Percentiles rank a stretch among this genome's conserved stretches.
These are phyloP conservation scores for Marasmius sp. DNA, from an alignment of 1,284 basidiomycete genomes.

Conservation along the genomic window DNA sequence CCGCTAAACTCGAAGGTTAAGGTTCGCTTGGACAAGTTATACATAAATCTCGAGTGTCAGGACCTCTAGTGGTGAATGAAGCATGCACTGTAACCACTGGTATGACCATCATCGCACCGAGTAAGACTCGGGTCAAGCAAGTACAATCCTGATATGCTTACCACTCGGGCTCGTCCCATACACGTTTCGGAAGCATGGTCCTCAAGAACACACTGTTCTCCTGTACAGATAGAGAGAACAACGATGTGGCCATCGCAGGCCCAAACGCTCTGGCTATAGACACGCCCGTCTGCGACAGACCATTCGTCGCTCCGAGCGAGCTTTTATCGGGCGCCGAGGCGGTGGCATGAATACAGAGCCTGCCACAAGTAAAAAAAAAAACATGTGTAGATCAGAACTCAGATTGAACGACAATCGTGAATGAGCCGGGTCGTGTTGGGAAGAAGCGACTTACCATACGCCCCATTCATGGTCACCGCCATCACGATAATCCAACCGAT, in stretches of 20 bases:
- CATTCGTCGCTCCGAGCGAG: constrained; percentile 48
- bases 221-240: constrained; percentile 34
- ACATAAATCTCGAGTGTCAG: no score
- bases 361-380: constrained; percentile 13
- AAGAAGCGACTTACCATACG: constrained; percentile 9
- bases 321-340: constrained; percentile 29
- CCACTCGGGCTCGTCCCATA: no score
- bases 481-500: constrained; percentile 23
- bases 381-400: neutral
- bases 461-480: constrained; percentile 11
- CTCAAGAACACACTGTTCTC: neutral
- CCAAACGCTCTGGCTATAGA: constrained; percentile 49
- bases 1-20: constrained; percentile 45
- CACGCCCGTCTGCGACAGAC: constrained; percentile 46
- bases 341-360: constrained; percentile 32
- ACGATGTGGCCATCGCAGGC: constrained; percentile 32
- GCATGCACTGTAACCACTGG: no score
- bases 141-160: no score
- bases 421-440: no score
- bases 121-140: no score
- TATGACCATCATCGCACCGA: no score
- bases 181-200: no score
- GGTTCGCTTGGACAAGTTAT: no score
- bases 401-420: neutral
- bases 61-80: no score